A percentile compares a stretch with the other conserved stretches of the same genome.
Evolutionary conservation across 2,329 filamentous ascomycete species (phyloP).

Genomic region (Pseudocercospora fijiensis): DNA sequence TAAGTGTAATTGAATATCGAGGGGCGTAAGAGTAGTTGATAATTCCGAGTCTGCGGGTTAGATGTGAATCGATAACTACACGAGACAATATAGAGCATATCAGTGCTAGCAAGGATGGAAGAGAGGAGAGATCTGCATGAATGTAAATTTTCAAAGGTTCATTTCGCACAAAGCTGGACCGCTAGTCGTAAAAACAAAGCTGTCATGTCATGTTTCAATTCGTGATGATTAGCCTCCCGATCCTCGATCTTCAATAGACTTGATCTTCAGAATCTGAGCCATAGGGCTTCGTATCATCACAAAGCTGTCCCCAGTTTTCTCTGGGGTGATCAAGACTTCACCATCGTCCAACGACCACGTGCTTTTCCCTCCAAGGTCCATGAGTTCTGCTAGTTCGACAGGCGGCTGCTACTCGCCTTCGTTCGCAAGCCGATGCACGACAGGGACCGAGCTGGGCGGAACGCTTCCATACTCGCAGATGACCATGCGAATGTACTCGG

Average conservation of each 20-base stretch:
- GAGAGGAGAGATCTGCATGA: background rate
- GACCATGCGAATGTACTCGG: slow-evolving; percentile 81
- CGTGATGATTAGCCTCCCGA: background rate
- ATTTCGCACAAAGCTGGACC: background rate
- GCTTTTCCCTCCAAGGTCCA: background rate
- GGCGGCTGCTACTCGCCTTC: slow-evolving; percentile 28
- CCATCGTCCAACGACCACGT: background rate
- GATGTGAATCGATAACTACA: background rate
- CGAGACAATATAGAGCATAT: background rate
- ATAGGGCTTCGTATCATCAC: background rate
- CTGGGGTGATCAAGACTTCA: background rate
- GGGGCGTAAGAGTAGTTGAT: no score
- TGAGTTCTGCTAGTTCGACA: background rate
- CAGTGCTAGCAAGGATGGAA: background rate
- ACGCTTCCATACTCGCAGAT: slow-evolving; percentile 88
- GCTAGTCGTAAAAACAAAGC: background rate
- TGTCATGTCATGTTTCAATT: no score
- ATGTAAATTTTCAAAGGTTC: background rate
- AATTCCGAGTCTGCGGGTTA: no score
- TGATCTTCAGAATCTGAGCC: background rate
- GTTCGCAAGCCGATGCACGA: slow-evolving; percentile 57
- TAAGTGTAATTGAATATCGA: no score
- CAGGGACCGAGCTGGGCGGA: slow-evolving; percentile 80
- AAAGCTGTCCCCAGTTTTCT: background rate
- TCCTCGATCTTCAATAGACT: background rate